Conservation (phyloP, 805 yeast species). For the Candida tammaniensis region DNA sequence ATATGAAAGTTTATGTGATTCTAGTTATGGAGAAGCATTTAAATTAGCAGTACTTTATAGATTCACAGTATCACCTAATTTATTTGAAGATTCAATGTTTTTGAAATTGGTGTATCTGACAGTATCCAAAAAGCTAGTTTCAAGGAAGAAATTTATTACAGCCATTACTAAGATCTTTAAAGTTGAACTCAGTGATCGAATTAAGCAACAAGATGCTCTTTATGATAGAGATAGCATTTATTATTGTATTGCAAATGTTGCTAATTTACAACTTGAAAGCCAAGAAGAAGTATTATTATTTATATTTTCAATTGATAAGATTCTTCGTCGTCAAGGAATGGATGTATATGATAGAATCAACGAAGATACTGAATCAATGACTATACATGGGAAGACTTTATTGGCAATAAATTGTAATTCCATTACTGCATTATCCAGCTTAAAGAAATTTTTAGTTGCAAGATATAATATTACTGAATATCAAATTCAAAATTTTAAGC, state of each 20-base stretch:
- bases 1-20: slow-evolving; percentile 69
- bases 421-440: slow-evolving; percentile 1
- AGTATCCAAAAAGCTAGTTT: slow-evolving; percentile 36
- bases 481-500: slow-evolving; percentile 24
- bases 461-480: slow-evolving; percentile 6
- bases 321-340: slow-evolving; percentile 40
- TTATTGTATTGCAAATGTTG: slow-evolving; percentile 36
- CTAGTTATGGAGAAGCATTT: slow-evolving; percentile 63
- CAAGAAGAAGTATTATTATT: slow-evolving; percentile 53
- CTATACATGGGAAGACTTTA: background rate
- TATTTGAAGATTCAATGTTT: slow-evolving; percentile 28
- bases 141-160: slow-evolving; percentile 39
- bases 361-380: slow-evolving; percentile 1
- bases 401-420: slow-evolving; percentile 4
- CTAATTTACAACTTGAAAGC: slow-evolving; percentile 34
- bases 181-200: slow-evolving; percentile 7
- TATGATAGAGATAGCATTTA: slow-evolving; percentile 18
- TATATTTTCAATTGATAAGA: slow-evolving; percentile 42
- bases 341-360: slow-evolving; percentile 20
- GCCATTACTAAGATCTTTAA: slow-evolving; percentile 19
- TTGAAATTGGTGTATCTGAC: slow-evolving; percentile 42
- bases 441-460: slow-evolving; percentile 3
- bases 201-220: slow-evolving; percentile 10
- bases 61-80: slow-evolving; percentile 18
- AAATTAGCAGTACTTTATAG: slow-evolving; percentile 50